phyloP scores from a whole-genome alignment of 176 grass and related monocot species.

The Ananas comosus region DNA sequence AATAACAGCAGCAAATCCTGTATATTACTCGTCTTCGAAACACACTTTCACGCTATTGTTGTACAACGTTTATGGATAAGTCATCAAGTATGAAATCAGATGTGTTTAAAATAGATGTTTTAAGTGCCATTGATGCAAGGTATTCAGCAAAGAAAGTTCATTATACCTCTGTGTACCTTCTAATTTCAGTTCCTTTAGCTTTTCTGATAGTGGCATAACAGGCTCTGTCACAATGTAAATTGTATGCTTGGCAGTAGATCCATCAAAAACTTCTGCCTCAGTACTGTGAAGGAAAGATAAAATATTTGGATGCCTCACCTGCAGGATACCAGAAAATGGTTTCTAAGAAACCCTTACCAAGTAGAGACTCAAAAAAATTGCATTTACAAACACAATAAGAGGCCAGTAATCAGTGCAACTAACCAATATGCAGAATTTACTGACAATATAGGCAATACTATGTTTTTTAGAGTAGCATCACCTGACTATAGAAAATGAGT shows the following conservation, averaged over 20 bases:
- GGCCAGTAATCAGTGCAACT: background rate
- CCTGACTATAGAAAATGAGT: too few species aligned
- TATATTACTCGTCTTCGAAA: background rate
- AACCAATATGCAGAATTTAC: too few species aligned
- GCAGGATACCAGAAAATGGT: slow-evolving; percentile 14
- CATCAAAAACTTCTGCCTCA: slow-evolving; percentile 79
- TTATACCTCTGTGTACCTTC: slow-evolving; percentile 80
- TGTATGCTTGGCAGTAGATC: slow-evolving; percentile 60
- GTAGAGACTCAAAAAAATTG: background rate
- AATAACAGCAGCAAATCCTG: background rate
- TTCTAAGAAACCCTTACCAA: background rate
- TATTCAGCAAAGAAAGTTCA: slow-evolving; percentile 5
- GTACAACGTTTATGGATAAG: background rate
- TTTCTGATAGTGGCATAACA: slow-evolving; percentile 88
- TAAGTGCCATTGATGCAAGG: background rate
- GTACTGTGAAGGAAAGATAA: slow-evolving; percentile 98
- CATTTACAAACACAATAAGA: background rate
- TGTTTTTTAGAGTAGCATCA: too few species aligned
- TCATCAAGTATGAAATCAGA: background rate
- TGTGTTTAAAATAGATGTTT: background rate
- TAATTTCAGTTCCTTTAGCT: slow-evolving; percentile 85
- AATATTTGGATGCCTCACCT: slow-evolving; percentile 99
- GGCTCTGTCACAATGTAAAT: slow-evolving; percentile 98
- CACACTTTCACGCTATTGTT: background rate
- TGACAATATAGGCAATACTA: too few species aligned